Evolutionary conservation across 768 basidiomycete species (phyloP).

Genomic region (Agrocybe praecox): DNA sequence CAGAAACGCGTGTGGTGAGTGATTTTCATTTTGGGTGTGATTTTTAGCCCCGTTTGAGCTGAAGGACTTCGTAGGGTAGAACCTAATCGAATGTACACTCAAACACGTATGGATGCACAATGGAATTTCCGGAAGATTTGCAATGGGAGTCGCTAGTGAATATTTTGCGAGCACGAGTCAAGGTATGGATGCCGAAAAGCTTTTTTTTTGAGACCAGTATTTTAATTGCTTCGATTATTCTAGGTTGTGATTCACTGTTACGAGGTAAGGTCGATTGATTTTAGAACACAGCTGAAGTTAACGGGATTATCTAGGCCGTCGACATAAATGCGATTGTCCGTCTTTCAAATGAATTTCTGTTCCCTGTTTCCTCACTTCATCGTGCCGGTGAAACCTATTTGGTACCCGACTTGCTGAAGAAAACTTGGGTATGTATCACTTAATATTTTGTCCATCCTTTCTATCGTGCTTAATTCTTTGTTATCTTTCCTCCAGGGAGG

Average conservation of each 20-base stretch:
- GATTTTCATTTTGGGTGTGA: slow-evolving; percentile 13
- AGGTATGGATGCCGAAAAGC: slow-evolving; percentile 49
- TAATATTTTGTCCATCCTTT: not conserved
- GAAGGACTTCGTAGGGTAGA: slow-evolving; percentile 57
- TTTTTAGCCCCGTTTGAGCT: not conserved
- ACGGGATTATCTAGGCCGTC: slow-evolving; percentile 25
- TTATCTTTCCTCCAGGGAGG: too few relatives aligned
- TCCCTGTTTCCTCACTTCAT: slow-evolving; percentile 75
- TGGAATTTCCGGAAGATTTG: slow-evolving; percentile 75
- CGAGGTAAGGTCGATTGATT: slow-evolving; percentile 32
- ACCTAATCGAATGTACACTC: slow-evolving; percentile 50
- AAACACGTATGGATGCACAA: slow-evolving; percentile 60
- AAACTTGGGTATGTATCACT: slow-evolving; percentile 40
- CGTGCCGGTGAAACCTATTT: slow-evolving; percentile 83
- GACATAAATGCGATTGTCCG: slow-evolving; percentile 73
- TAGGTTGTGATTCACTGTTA: slow-evolving; percentile 62
- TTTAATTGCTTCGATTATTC: not conserved
- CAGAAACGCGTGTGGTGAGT: slow-evolving; percentile 65
- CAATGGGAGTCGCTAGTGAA: slow-evolving; percentile 79
- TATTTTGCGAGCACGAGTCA: slow-evolving; percentile 76
- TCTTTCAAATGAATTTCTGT: slow-evolving; percentile 71
- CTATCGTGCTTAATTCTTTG: not conserved
- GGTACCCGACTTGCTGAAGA: slow-evolving; percentile 76
- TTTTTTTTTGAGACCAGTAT: too few relatives aligned
- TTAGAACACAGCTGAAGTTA: too few relatives aligned